phyloP scores from a whole-genome alignment of 768 basidiomycete species.

The Xanthoconium purpureum region DNA sequence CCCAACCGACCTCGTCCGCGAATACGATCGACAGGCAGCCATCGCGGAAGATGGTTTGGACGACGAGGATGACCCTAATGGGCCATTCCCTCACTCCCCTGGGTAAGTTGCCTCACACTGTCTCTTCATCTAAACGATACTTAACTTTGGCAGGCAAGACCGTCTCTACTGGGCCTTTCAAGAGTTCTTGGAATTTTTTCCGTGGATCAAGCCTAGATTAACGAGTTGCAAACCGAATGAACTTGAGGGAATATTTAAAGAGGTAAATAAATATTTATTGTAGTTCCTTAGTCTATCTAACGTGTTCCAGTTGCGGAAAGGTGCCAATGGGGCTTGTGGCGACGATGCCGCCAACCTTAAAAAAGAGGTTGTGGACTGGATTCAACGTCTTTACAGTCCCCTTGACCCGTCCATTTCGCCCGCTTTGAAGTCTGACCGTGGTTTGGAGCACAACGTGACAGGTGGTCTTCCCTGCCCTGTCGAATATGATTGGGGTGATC shows the following conservation, averaged over 20 bases:
- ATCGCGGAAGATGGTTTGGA: background rate
- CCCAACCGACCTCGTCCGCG: background rate
- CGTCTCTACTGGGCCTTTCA: background rate
- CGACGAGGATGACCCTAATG: background rate
- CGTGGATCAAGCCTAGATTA: background rate
- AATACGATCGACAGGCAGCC: background rate
- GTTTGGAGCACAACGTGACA: background rate
- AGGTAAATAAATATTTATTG: background rate
- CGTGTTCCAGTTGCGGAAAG: background rate
- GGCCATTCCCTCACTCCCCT: background rate
- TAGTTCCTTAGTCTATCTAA: no score
- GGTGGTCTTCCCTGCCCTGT: background rate
- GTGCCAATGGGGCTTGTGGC: no score
- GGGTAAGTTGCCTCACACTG: background rate
- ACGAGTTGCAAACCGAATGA: background rate
- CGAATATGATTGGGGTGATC: no score
- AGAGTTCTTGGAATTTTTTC: background rate
- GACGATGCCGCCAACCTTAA: no score
- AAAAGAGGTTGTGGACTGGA: background rate
- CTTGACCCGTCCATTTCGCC: background rate
- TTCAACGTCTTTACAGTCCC: background rate
- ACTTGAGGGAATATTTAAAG: background rate
- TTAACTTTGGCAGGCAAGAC: background rate
- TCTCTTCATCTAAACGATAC: no score
- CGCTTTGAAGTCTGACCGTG: background rate